These are phyloP conservation scores for Straminergon stramineum DNA, from an alignment of 225 moss, liverwort and hornwort genomes.

Conservation along the genomic window DNA sequence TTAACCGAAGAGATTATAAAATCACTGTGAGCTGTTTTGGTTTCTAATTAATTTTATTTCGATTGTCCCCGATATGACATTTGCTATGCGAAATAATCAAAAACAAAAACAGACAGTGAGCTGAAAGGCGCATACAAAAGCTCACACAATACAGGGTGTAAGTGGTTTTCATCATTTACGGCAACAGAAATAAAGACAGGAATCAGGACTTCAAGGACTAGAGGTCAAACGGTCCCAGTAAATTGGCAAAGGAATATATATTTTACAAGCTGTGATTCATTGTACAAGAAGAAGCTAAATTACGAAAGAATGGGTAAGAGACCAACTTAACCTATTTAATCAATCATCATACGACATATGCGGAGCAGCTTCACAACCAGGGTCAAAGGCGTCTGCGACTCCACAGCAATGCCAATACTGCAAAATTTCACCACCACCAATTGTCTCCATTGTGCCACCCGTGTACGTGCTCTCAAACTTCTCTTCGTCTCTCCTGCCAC, in stretches of 20 bases:
- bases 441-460: slow-evolving; percentile 72
- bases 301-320: background rate
- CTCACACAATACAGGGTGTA: background rate
- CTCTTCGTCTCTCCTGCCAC: slow-evolving; percentile 68
- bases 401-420: slow-evolving; percentile 98
- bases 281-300: background rate
- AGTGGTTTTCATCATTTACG: background rate
- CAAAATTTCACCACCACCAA: slow-evolving; percentile 61
- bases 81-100: background rate
- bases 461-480: slow-evolving; percentile 86
- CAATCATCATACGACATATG: slow-evolving; percentile 69
- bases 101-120: background rate
- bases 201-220: background rate
- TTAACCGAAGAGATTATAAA: background rate
- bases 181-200: background rate
- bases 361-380: slow-evolving; percentile 73
- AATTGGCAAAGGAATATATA: background rate
- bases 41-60: background rate
- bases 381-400: slow-evolving; percentile 51
- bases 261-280: background rate
- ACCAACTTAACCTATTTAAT: background rate
- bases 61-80: background rate
- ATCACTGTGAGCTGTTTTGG: background rate
- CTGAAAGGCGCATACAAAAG: background rate
- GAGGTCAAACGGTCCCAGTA: too few relatives aligned